Percentiles rank a stretch among this genome's conserved stretches.
Evolutionary conservation across 2,329 filamentous ascomycete species (phyloP).

Genomic region (Aureobasidium namibiae): DNA sequence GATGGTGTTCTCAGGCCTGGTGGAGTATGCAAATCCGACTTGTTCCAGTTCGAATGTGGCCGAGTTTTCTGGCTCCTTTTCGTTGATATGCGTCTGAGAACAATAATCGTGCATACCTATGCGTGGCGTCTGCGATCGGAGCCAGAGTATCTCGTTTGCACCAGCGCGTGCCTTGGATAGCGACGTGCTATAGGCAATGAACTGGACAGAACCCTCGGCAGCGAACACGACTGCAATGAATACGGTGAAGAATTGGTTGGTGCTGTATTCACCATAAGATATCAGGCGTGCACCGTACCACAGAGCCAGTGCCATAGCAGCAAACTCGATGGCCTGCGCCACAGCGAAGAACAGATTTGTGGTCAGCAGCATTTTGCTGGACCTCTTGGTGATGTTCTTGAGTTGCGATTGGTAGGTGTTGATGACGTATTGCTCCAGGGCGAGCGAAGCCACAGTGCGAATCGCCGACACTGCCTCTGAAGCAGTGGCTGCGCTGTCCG

Average conservation of each 20-base stretch:
- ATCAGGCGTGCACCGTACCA: conserved; percentile 29
- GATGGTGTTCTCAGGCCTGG: conserved; percentile 63
- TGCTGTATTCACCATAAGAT: conserved; percentile 26
- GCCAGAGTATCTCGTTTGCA: conserved; percentile 38
- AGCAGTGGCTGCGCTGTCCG: conserved; percentile 27
- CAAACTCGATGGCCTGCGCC: conserved; percentile 53
- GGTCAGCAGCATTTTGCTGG: conserved; percentile 51
- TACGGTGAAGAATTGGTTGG: conserved; percentile 46
- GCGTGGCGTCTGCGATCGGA: conserved; percentile 35
- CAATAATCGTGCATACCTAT: conserved; percentile 35
- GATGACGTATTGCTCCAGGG: conserved; percentile 52
- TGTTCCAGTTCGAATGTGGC: conserved; percentile 37
- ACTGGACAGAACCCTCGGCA: conserved; percentile 39
- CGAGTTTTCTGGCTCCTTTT: neutral
- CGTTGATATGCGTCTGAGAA: neutral
- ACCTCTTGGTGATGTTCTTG: conserved; percentile 44
- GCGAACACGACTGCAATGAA: conserved; percentile 62
- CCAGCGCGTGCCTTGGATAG: neutral
- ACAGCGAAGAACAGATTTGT: conserved; percentile 54
- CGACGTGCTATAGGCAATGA: neutral
- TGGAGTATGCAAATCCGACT: conserved; percentile 56
- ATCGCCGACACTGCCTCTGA: conserved; percentile 29
- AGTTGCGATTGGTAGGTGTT: conserved; percentile 49
- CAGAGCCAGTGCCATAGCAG: conserved; percentile 32
- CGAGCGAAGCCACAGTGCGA: conserved; percentile 48